Evolutionary conservation across 2,329 filamentous ascomycete species (phyloP).

Genomic region (Pseudopithomyces maydicus): DNA sequence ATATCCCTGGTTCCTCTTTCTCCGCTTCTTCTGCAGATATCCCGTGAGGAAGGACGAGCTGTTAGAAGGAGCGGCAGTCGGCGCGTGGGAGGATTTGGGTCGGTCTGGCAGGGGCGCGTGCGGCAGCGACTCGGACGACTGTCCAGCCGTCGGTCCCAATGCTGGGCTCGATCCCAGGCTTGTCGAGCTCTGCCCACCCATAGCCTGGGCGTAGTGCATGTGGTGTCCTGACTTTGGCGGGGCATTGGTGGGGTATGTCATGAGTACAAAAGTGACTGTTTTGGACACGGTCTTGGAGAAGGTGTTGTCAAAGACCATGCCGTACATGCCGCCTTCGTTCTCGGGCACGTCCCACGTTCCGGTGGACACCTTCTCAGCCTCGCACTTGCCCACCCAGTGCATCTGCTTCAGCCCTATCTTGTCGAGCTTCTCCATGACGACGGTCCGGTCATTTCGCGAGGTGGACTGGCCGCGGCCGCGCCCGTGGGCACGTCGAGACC

Average conservation of each 20-base stretch:
- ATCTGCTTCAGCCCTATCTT: constrained; percentile 67
- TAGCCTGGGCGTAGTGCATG: constrained; percentile 63
- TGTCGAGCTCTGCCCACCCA: constrained; percentile 53
- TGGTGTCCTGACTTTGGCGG: constrained; percentile 77
- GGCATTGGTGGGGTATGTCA: constrained; percentile 87
- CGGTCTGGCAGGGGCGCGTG: constrained; percentile 42
- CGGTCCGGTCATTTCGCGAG: constrained; percentile 71
- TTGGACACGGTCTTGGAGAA: constrained; percentile 93
- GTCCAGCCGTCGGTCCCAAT: constrained; percentile 47
- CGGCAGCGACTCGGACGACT: constrained; percentile 58
- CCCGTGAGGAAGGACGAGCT: constrained; percentile 75
- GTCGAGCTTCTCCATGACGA: constrained; percentile 69
- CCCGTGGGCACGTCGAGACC: constrained; percentile 61
- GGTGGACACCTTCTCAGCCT: constrained; percentile 92
- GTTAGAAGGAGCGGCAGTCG: constrained; percentile 20
- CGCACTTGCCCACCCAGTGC: constrained; percentile 89
- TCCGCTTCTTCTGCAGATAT: constrained; percentile 82
- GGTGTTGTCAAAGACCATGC: constrained; percentile 96
- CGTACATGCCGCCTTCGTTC: constrained; percentile 88
- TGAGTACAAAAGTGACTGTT: constrained; percentile 89
- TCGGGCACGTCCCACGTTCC: constrained; percentile 80
- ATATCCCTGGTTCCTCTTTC: constrained; percentile 93
- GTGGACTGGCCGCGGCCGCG: constrained; percentile 59
- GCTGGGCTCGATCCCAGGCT: constrained; percentile 49
- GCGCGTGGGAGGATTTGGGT: constrained; percentile 44